Percentiles rank a stretch among this genome's conserved stretches.
Conservation (phyloP, 305 asterid species). For the Nicotiana rustica region DNA sequence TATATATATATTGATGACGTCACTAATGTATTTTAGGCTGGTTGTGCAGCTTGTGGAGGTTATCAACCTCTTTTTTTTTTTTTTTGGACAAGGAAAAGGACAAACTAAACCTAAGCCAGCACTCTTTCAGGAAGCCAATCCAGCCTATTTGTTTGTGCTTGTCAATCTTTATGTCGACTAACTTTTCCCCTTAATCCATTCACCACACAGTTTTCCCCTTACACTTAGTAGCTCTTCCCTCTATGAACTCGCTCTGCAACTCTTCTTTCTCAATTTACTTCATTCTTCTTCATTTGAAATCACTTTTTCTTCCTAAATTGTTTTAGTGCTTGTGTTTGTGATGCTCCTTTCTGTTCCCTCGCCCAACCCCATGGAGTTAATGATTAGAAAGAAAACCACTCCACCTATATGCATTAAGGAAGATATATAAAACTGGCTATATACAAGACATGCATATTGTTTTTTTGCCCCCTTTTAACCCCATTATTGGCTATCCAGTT, state of each 20-base stretch:
- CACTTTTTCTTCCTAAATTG: background rate
- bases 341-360: background rate
- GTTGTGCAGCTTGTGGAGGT: constrained; percentile 3
- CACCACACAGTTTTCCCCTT: background rate
- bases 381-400: background rate
- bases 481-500: background rate
- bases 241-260: constrained; percentile 7
- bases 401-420: background rate
- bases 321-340: constrained; percentile 20
- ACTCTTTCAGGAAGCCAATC: too few species aligned
- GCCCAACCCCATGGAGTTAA: background rate
- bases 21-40: background rate
- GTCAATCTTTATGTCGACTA: background rate
- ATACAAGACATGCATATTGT: background rate
- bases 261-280: background rate
- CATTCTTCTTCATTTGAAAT: background rate
- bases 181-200: constrained; percentile 7
- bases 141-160: background rate
- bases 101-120: too few species aligned
- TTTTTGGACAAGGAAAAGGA: too few species aligned
- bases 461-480: background rate
- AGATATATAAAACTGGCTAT: background rate
- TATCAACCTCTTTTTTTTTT: background rate
- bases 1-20: background rate
- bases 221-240: background rate